Evolutionary conservation across 345 rosid genomes (phyloP).

Genomic region (Psidium friedrichsthalianum): DNA sequence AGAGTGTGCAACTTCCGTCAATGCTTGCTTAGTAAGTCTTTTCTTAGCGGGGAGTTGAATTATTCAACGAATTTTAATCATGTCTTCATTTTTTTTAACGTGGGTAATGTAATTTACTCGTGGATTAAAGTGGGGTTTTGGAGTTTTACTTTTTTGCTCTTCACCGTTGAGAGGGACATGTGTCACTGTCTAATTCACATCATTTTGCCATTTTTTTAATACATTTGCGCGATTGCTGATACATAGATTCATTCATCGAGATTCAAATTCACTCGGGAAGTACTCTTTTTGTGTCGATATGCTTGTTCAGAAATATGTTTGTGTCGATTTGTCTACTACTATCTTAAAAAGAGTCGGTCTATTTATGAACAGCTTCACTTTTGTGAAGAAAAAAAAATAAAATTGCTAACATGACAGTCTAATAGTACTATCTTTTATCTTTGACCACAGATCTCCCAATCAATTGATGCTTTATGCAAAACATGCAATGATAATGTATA

Average conservation of each 20-base stretch:
- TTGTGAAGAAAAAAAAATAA: no score
- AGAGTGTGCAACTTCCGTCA: conserved; percentile 6
- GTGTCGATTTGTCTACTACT: neutral
- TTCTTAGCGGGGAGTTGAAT: neutral
- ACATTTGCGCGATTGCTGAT: neutral
- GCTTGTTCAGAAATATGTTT: neutral
- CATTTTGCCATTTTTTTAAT: neutral
- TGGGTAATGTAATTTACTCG: neutral
- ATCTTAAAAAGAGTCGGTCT: neutral
- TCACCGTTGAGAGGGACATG: neutral
- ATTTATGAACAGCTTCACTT: neutral
- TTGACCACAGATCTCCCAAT: no score
- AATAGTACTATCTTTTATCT: no score
- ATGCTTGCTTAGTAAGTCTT: conserved; percentile 37
- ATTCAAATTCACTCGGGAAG: neutral
- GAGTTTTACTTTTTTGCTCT: neutral
- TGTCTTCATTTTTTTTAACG: neutral
- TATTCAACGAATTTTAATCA: neutral
- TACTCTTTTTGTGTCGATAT: neutral
- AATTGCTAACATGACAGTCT: no score
- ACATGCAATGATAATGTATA: no score
- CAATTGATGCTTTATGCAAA: no score
- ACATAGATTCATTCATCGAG: neutral
- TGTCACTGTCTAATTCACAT: neutral
- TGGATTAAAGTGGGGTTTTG: neutral